phyloP scores from a whole-genome alignment of 2,329 filamentous ascomycete species.

The Bipolaris gigantea region DNA sequence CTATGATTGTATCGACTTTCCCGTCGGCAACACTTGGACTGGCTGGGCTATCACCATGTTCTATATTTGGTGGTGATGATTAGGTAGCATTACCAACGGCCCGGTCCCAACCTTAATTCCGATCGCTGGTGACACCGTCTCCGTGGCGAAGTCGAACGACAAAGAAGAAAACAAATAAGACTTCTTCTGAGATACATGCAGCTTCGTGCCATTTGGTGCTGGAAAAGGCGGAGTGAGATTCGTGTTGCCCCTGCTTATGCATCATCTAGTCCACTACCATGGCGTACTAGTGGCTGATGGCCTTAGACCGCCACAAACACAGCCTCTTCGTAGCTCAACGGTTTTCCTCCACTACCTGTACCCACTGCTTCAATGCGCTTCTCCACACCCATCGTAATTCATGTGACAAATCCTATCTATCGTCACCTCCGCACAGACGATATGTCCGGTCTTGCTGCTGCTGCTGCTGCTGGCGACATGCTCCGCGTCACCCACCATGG shows the following conservation, averaged over 20 bases:
- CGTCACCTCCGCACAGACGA: conserved; percentile 3
- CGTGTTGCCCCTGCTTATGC: conserved; percentile 16
- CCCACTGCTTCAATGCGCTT: neutral
- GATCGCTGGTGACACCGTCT: neutral
- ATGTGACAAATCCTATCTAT: conserved; percentile 7
- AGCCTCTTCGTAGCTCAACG: conserved; percentile 11
- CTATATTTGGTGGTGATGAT: neutral
- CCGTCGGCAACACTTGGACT: neutral
- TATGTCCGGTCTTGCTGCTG: conserved; percentile 5
- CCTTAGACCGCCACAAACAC: neutral
- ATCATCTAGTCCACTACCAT: conserved; percentile 6
- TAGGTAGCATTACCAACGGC: neutral
- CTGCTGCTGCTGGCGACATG: neutral
- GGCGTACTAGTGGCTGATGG: conserved; percentile 8
- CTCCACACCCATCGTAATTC: neutral
- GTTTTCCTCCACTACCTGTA: conserved; percentile 1
- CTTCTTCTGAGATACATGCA: neutral
- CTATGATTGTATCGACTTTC: neutral
- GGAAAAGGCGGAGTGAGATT: conserved; percentile 22
- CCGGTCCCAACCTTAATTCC: neutral
- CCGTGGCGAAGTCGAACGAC: neutral
- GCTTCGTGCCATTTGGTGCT: neutral
- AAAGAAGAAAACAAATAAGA: neutral
- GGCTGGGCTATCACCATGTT: neutral
- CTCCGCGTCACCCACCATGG: neutral